phyloP scores from a whole-genome alignment of 805 yeast species.

The Candida ovalis region DNA sequence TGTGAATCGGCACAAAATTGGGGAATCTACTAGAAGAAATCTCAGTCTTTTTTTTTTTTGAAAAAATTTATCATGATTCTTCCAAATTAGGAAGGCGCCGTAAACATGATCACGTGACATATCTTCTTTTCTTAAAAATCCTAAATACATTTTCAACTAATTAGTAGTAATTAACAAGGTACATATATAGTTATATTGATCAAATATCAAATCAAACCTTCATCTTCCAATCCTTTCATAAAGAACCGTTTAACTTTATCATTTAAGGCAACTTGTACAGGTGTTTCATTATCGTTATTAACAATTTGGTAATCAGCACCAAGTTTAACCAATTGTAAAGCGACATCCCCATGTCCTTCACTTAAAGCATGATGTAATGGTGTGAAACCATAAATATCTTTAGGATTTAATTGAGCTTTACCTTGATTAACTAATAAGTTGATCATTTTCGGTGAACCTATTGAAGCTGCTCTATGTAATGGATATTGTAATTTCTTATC shows the following conservation, averaged over 20 bases:
- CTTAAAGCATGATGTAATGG: constrained; percentile 87
- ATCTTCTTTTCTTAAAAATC: not conserved
- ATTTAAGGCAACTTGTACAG: constrained; percentile 53
- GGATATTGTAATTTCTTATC: constrained; percentile 67
- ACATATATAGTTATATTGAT: too few species aligned
- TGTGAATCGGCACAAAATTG: not conserved
- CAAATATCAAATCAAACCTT: constrained; percentile 17
- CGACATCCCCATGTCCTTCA: constrained; percentile 84
- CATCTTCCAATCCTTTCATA: constrained; percentile 19
- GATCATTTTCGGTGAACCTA: constrained; percentile 60
- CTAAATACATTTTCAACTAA: too few species aligned
- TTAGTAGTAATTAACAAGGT: too few species aligned
- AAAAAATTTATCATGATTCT: not conserved
- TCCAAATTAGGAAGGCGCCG: not conserved
- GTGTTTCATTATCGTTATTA: constrained; percentile 51
- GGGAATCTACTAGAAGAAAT: not conserved
- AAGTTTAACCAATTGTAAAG: constrained; percentile 50
- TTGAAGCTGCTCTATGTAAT: constrained; percentile 78
- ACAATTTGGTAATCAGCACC: constrained; percentile 61
- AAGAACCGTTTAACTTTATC: constrained; percentile 45
- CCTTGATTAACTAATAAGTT: constrained; percentile 48
- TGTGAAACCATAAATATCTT: constrained; percentile 76
- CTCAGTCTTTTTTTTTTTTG: not conserved
- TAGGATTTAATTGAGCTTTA: constrained; percentile 61
- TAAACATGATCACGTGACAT: not conserved